Conservation (phyloP, 2,329 filamentous ascomycete species). For the Sclerotinia sclerotiorum region DNA sequence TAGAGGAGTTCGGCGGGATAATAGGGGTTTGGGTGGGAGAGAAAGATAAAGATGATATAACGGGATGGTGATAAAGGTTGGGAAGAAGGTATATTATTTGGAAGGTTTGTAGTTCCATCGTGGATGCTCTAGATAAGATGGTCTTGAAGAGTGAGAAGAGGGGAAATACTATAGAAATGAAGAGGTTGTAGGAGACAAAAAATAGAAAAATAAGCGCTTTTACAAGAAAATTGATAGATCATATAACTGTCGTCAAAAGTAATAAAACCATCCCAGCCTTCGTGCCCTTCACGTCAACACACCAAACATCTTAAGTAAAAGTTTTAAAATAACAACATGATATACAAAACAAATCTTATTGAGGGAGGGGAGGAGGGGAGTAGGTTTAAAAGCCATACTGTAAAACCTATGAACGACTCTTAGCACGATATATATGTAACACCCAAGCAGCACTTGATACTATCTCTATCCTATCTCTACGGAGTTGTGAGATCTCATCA, state of each 20-base stretch:
- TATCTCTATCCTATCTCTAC: too few species aligned
- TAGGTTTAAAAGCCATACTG: neutral
- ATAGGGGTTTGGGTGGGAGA: too few species aligned
- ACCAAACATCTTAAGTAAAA: neutral
- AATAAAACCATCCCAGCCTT: neutral
- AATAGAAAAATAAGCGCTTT: neutral
- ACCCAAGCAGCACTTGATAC: neutral
- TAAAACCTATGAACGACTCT: rapidly evolving
- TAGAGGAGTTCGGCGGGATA: too few species aligned
- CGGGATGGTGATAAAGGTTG: neutral
- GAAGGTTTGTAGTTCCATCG: neutral
- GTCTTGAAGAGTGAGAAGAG: neutral
- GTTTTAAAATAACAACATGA: neutral
- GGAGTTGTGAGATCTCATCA: too few species aligned
- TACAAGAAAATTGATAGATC: neutral
- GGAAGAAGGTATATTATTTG: neutral
- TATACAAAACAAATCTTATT: neutral
- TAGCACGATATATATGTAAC: neutral
- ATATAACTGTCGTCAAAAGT: neutral
- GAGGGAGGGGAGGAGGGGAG: too few species aligned
- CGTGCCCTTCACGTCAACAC: neutral
- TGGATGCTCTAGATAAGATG: neutral
- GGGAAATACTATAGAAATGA: neutral
- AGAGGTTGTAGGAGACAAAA: too few species aligned
- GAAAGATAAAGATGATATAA: too few species aligned